Evolutionary conservation across 495 filamentous ascomycete genomes (phyloP).

Genomic region (Penicillium psychrofluorescens): DNA sequence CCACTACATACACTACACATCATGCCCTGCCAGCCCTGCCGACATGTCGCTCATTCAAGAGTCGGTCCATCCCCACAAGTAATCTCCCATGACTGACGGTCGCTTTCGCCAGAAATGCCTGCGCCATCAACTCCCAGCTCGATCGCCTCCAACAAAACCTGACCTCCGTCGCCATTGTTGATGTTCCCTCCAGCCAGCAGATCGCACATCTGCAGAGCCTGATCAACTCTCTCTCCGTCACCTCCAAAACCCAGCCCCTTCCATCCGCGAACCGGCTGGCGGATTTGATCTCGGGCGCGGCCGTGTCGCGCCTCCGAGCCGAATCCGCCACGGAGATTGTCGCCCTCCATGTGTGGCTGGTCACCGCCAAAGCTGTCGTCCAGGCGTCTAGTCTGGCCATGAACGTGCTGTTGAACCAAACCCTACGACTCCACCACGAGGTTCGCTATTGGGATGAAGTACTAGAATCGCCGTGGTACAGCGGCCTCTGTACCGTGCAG

Average conservation of each 20-base stretch:
- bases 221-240: constrained; percentile 61
- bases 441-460: constrained; percentile 91
- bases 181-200: constrained; percentile 8
- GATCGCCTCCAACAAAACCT: constrained; percentile 60
- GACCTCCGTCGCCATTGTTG: constrained; percentile 9
- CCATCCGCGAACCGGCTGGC: constrained; percentile 47
- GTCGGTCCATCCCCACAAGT: constrained; percentile 3
- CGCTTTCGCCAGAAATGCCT: constrained; percentile 56
- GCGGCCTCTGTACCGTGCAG: constrained; percentile 72
- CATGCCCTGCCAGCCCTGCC: too few species aligned
- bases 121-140: constrained; percentile 68
- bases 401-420: constrained; percentile 66
- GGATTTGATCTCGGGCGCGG: constrained; percentile 51
- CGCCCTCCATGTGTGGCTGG: constrained; percentile 63
- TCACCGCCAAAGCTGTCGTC: constrained; percentile 77
- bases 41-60: constrained; percentile 19
- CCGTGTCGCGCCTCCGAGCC: constrained; percentile 22
- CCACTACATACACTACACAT: background rate
- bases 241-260: constrained; percentile 47
- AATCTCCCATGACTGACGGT: too few species aligned
- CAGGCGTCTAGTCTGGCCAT: constrained; percentile 77
- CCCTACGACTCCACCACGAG: constrained; percentile 73
- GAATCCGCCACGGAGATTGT: constrained; percentile 1
- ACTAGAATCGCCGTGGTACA: constrained; percentile 61
- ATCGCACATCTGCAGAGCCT: constrained; percentile 48